phyloP scores from a whole-genome alignment of 169 alveolate species.

The Plasmodium berghei region DNA sequence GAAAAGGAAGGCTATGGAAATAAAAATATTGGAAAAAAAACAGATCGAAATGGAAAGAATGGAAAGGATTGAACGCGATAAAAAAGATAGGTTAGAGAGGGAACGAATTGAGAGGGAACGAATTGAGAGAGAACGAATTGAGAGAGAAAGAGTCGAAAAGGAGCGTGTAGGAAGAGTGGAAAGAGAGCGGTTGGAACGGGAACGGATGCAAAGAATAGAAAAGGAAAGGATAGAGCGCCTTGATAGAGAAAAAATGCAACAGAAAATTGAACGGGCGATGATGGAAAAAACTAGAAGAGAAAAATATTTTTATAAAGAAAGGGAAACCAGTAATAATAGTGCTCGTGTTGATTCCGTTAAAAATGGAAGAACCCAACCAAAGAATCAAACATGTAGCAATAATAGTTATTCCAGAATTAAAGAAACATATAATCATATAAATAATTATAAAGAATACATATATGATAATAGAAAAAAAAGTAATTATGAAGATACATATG shows the following conservation, averaged over 20 bases:
- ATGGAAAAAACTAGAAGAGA: constrained; percentile 20
- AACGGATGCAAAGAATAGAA: background rate
- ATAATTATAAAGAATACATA: constrained; percentile 24
- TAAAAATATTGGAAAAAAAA: constrained; percentile 63
- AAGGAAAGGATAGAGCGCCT: constrained; percentile 30
- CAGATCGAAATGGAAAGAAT: constrained; percentile 24
- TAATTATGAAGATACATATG: constrained; percentile 24
- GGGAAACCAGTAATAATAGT: background rate
- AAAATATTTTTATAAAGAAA: background rate
- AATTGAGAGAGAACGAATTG: constrained; percentile 16
- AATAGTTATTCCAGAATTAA: constrained; percentile 32
- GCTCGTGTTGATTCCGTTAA: background rate
- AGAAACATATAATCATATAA: constrained; percentile 30
- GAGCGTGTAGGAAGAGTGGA: constrained; percentile 10
- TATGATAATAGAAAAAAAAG: constrained; percentile 15
- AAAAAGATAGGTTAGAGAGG: constrained; percentile 14
- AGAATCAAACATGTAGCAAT: constrained; percentile 22
- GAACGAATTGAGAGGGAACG: constrained; percentile 21
- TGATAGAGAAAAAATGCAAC: constrained; percentile 42
- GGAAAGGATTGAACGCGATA: constrained; percentile 26
- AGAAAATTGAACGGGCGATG: constrained; percentile 5
- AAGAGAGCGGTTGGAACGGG: constrained; percentile 23
- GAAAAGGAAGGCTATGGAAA: constrained; percentile 72
- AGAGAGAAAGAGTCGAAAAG: constrained; percentile 13
- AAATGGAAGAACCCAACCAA: constrained; percentile 10